Percentiles rank a stretch among this genome's conserved stretches.
Conservation (phyloP, 2,329 filamentous ascomycete species). For the Coniochaeta prunicola region DNA sequence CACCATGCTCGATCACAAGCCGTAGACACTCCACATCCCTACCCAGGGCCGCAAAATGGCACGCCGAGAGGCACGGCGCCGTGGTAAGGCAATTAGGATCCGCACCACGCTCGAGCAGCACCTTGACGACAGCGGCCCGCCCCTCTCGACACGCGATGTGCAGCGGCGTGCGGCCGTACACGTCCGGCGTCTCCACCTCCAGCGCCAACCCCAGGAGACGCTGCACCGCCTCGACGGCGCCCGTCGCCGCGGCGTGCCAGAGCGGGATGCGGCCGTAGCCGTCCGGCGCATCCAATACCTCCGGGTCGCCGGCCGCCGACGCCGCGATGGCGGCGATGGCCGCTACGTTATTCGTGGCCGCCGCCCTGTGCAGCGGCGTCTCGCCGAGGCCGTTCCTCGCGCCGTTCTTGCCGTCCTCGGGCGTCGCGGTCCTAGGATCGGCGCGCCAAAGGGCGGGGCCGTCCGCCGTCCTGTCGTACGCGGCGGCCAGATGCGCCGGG, state of each 20-base stretch:
- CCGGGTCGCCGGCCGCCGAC: background rate
- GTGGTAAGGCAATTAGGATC: background rate
- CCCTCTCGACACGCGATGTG: background rate
- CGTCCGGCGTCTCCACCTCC: background rate
- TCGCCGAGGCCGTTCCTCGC: background rate
- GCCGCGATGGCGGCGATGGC: background rate
- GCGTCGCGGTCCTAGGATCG: background rate
- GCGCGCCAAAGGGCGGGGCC: background rate
- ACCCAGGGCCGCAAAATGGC: background rate
- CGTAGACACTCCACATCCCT: background rate
- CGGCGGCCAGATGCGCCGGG: background rate
- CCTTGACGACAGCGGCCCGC: background rate
- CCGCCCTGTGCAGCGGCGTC: background rate
- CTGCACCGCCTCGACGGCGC: background rate
- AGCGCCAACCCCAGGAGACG: background rate
- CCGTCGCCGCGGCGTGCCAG: background rate
- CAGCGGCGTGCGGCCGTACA: background rate
- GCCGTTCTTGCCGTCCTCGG: background rate
- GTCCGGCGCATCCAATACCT: background rate
- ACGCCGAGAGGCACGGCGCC: background rate
- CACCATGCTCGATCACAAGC: background rate
- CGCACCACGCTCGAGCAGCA: background rate
- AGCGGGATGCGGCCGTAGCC: background rate
- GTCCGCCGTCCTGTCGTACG: background rate
- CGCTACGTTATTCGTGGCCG: background rate